Evolutionary conservation across 768 basidiomycete species (phyloP), one percentile per base, ranked within the genome.

Genomic region (Lactarius sp.): DNA sequence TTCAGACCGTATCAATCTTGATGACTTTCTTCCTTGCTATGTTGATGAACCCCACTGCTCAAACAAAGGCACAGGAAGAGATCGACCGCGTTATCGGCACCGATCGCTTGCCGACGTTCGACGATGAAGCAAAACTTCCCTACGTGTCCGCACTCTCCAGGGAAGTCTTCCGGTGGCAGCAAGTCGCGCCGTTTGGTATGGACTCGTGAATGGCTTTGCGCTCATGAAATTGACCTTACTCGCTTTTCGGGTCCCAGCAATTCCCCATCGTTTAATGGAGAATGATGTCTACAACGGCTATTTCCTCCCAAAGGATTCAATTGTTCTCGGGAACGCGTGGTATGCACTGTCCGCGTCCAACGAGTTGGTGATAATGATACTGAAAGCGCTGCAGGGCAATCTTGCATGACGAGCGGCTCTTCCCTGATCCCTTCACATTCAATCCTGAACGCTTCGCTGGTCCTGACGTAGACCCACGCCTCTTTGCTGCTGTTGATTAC

Each of bases 401-500:
- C 56, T 62, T 74, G 47, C 74, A 73, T 54, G 72, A 75, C 63
- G 70, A 69, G 34, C 41, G 57, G 20, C 58, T 69, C 10, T 75
- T 69, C 56, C 61, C 69, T 0, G 72, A 75, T 16, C 69, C 74
- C 4, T 70, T 68, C 50, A 60, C 56, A 27, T 75, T 75, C 64
- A 64, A 66, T 6, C 74, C 74, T 18, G 73, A 73, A 20, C 72
- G 73, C 18, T 75, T 71, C 55, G 49, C 71, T 9, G 60, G 34
- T 8, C 57, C 64, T 6, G 53, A 67, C 8, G 53, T 42, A 5
- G 62, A 63, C 53, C 59, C 63, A 12, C 68, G 62, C 39, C 18
- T 59, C 7, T 34, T 31, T 2, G 37, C 59, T 12, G 66, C 66
- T 7, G 65, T 68, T 9, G 59, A 69, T 10, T 65, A 66, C n/a